phyloP scores from a whole-genome alignment of 2,329 filamentous ascomycete species.

The Bipolaris cookei region DNA sequence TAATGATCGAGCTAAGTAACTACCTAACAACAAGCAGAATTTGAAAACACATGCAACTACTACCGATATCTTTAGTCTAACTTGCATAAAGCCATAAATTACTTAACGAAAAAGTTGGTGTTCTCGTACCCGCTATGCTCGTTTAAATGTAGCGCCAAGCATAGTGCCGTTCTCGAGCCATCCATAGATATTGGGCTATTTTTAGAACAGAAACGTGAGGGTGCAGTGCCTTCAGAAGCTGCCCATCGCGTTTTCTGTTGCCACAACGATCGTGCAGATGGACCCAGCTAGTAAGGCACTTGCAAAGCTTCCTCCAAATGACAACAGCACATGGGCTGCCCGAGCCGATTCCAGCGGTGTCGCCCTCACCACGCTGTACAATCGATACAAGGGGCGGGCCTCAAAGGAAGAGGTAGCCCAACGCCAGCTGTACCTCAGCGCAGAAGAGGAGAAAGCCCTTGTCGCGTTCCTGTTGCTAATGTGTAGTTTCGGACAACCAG shows the following conservation, averaged over 20 bases:
- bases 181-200: not conserved
- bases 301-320: slow-evolving; percentile 4
- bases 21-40: no score
- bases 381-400: no score
- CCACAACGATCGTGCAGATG: slow-evolving; percentile 5
- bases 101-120: no score
- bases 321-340: slow-evolving; percentile 17
- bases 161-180: not conserved
- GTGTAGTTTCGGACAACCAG: slow-evolving; percentile 21
- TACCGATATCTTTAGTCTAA: no score
- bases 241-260: not conserved
- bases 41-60: no score
- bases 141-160: not conserved
- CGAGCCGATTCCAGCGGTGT: no score
- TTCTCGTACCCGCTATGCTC: not conserved
- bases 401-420: slow-evolving; percentile 15
- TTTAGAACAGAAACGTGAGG: not conserved
- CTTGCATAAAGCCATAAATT: no score
- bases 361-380: no score
- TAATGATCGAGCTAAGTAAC: no score
- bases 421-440: slow-evolving; percentile 33
- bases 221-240: not conserved
- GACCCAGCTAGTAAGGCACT: slow-evolving; percentile 5
- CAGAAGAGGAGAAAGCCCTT: slow-evolving; percentile 14
- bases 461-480: slow-evolving; percentile 12